Base-by-base conservation (phyloP, 768 basidiomycete genomes). In the Suillus discolor region DNA sequence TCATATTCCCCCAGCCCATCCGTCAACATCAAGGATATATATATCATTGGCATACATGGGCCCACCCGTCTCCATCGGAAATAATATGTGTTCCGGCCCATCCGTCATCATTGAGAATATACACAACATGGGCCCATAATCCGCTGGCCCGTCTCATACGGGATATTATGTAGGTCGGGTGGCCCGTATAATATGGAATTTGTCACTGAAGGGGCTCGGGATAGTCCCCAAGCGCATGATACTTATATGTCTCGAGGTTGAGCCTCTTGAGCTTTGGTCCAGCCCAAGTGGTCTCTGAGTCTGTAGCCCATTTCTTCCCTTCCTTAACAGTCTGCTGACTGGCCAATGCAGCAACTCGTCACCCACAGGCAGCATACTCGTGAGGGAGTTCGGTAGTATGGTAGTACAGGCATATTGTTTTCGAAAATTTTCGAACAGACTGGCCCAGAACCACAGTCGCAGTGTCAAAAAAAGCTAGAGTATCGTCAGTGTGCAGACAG, bases 311-410 rank as follows among this genome's bases (percentile, higher is more conserved):
- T 23, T 57, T 20, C 47, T 49, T 49, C 2, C 4, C 28, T 3
- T 64, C 16, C 45, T 63, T 61, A 6, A 34, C 53, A 13, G 23
- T 49, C 13, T 49, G 47, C 47, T 23, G 23, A 49, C 47, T 49
- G 20, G 64, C 49, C 12, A 49, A 25, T 2, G 64, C 64, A 31
- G 64, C 64, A 9, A 6, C n/a, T 41, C 70, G 67, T 3, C 75
- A 69, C 0, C 67, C 66, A 2, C 74, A 68, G 0, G 72, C 72
- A 9, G 69, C 73, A 38, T 67, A 67, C 53, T 81, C 79, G 9
- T 44, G 36, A 1, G 74, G 72, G 7, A 79, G 70, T 28, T 80
- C 79, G 0, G 62, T 57, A 0, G 79, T 81, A 0, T 67, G n/a
- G 47, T 72, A 80, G 0, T 18, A 42, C 3, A 44, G 7, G 42